Percentiles rank a stretch among this genome's conserved stretches.
phyloP scores from a whole-genome alignment of 805 yeast genomes.

The Metschnikowia dekortorum region DNA sequence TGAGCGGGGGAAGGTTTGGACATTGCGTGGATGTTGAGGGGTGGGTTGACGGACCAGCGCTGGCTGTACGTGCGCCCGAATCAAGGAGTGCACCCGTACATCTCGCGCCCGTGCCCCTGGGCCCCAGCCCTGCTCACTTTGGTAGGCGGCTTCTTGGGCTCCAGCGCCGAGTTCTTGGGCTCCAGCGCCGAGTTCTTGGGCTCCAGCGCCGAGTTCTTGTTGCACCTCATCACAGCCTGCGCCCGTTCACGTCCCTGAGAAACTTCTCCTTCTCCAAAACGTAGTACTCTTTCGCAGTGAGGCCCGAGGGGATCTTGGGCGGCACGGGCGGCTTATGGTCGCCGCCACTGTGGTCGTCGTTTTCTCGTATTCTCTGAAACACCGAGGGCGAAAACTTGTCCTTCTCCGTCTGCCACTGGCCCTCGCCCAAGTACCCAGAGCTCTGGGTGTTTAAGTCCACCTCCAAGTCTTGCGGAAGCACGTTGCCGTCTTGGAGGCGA shows the following conservation, averaged over 20 bases:
- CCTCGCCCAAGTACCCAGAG: conserved; percentile 41
- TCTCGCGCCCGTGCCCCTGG: conserved; percentile 27
- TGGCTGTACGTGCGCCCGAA: neutral
- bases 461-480: conserved; percentile 17
- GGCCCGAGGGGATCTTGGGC: conserved; percentile 41
- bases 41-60: neutral
- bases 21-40: neutral
- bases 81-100: conserved; percentile 1
- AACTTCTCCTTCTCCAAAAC: conserved; percentile 38
- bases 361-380: conserved; percentile 24
- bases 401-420: conserved; percentile 20
- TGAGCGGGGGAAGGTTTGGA: conserved; percentile 3
- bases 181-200: too few relatives aligned
- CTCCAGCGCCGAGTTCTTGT: neutral
- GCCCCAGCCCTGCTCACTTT: too few relatives aligned
- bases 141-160: too few relatives aligned
- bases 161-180: neutral
- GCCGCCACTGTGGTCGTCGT: conserved; percentile 20
- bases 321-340: conserved; percentile 39
- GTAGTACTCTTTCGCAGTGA: conserved; percentile 40
- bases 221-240: conserved; percentile 16
- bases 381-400: conserved; percentile 32
- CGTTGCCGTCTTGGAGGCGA: conserved; percentile 21
- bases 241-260: conserved; percentile 36
- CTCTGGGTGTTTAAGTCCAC: conserved; percentile 28